Conservation (phyloP, 2,329 filamentous ascomycete genomes). For the Kalmusia sp. region DNA sequence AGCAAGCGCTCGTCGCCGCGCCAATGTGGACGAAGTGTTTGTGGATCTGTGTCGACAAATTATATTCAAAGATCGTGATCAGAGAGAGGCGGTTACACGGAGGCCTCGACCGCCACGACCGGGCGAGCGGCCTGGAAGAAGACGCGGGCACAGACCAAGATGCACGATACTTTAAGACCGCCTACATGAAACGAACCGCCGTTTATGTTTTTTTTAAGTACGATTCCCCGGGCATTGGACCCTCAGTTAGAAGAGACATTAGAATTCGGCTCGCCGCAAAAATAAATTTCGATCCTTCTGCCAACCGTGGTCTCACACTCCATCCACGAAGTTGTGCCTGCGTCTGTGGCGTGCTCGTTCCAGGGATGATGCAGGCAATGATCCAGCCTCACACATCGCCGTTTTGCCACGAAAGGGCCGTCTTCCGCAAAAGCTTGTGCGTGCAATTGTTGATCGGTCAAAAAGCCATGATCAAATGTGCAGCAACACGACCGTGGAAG, state of each 20-base stretch:
- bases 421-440: neutral
- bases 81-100: conserved; percentile 29
- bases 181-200: neutral
- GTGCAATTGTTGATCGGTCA: neutral
- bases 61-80: conserved; percentile 71
- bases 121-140: neutral
- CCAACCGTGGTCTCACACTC: neutral
- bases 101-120: conserved; percentile 4
- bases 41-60: conserved; percentile 84
- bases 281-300: conserved; percentile 1
- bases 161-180: conserved; percentile 3
- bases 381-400: neutral
- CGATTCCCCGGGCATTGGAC: conserved; percentile 4
- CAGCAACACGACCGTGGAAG: neutral
- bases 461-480: neutral
- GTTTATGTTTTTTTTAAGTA: conserved; percentile 8
- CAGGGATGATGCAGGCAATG: conserved; percentile 10
- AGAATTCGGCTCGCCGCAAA: conserved; percentile 2
- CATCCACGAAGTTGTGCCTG: neutral
- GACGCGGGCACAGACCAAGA: conserved; percentile 2
- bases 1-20: conserved; percentile 80
- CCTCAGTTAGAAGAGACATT: conserved; percentile 4
- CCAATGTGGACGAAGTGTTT: conserved; percentile 92
- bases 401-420: neutral
- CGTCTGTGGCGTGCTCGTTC: conserved; percentile 12